Base-by-base conservation (phyloP, 1,284 basidiomycete species). In the Leccinum subrobustum region DNA sequence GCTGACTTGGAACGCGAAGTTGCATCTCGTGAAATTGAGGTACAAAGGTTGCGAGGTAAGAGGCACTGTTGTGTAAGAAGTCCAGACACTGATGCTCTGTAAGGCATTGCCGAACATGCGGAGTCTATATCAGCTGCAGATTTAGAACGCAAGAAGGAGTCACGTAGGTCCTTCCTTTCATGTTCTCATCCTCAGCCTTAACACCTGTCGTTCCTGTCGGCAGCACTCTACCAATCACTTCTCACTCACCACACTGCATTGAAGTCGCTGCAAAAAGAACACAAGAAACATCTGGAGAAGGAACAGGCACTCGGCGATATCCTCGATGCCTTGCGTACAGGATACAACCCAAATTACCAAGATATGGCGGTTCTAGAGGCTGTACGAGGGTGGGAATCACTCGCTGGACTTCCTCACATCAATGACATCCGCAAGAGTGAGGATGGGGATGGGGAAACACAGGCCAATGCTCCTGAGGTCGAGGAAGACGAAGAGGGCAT, bases 361-460 rank as follows among this genome's bases (percentile, higher is more conserved):
- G 96, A 99, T 73, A 98, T 99, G 96, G 96, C 94, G 8, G 96
- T 98, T 61, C 87, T 98, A 48, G 95, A 96, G 66, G 96, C 96
- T 16, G 95, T 98, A 6, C 88, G 95, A 52, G 95, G 95, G 11
- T 98, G 93, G 87, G 92, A 94, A 70, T 86, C 89, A 60, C 85
- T 89, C n/a, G 86, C 86, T 14, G 87, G 87, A 1, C 76, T 90
- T 14, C 85, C 85, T 2, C 87, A 88, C 60, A 86, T 89, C 72
- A 83, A 87, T 61, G 87, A 87, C 56, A 81, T 83, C 4, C 73
- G 73, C 47, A 77, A 78, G 57, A 76, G 73, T 23, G 77, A 77
- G 31, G 81, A 79, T 20, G 72, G 63, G 44, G 65, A 64, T 27
- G 72, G 72, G 57, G 69, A 65, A 27, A 61, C 65, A 8, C 63